A percentile compares a stretch with the other conserved stretches of the same genome.
These are phyloP conservation scores for Onygenales sp. DNA, from an alignment of 2,329 filamentous ascomycete genomes.

Conservation along the genomic window DNA sequence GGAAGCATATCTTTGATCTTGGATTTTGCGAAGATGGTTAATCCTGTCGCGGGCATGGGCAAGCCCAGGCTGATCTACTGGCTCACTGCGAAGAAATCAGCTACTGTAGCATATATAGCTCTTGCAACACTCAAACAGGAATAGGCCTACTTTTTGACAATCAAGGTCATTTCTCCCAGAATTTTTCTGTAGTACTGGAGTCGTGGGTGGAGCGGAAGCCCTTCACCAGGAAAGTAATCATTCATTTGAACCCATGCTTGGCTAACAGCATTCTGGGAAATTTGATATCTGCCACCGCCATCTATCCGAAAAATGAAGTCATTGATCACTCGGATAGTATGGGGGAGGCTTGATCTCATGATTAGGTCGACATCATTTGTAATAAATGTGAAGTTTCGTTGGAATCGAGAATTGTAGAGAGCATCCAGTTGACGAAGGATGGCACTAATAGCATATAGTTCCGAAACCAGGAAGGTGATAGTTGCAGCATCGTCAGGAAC, in stretches of 20 bases:
- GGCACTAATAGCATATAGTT: slow-evolving; percentile 46
- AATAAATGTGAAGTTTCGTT: slow-evolving; percentile 30
- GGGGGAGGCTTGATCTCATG: slow-evolving; percentile 39
- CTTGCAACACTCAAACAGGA: background rate
- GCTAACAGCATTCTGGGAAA: slow-evolving; percentile 30
- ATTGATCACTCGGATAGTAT: slow-evolving; percentile 43
- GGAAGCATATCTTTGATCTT: slow-evolving; percentile 5
- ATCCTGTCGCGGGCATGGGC: slow-evolving; percentile 13
- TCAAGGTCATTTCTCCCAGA: slow-evolving; percentile 35
- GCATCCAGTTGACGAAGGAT: slow-evolving; percentile 40
- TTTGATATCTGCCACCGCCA: slow-evolving; percentile 12
- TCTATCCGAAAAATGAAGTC: slow-evolving; percentile 35
- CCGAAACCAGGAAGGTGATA: slow-evolving; percentile 44
- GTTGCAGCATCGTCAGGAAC: slow-evolving; percentile 43
- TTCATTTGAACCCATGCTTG: slow-evolving; percentile 44
- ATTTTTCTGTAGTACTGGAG: slow-evolving; percentile 43
- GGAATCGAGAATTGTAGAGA: slow-evolving; percentile 30
- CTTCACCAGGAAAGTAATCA: slow-evolving; percentile 37
- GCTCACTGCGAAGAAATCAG: slow-evolving; percentile 3
- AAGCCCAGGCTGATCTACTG: slow-evolving; percentile 9
- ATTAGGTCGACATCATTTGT: slow-evolving; percentile 38
- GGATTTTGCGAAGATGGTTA: slow-evolving; percentile 3
- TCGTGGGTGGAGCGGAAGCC: slow-evolving; percentile 37
- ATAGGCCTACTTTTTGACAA: slow-evolving; percentile 37
- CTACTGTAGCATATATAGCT: background rate